A percentile compares a stretch with the other conserved stretches of the same genome.
These are phyloP conservation scores for Primulina eburnea DNA, from an alignment of 257 asterid genomes.

Conservation along the genomic window DNA sequence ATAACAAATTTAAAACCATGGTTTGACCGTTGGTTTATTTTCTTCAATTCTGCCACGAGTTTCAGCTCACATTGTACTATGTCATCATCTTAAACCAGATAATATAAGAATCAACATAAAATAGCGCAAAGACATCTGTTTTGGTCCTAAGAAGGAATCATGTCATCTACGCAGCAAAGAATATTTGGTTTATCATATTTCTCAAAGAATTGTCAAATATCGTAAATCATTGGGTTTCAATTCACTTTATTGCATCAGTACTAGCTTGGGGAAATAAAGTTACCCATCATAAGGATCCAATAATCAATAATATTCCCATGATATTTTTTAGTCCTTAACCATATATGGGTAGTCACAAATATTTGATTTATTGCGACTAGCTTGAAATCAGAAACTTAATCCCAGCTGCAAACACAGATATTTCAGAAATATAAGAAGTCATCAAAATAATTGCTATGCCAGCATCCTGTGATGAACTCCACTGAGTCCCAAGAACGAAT, in stretches of 20 bases:
- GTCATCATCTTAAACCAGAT: conserved; percentile 1
- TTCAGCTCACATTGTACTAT: too few species aligned
- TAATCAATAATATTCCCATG: too few species aligned
- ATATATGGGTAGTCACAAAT: neutral
- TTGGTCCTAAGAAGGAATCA: neutral
- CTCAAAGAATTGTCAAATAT: neutral
- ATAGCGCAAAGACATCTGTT: neutral
- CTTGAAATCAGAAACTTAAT: too few species aligned
- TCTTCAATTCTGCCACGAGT: too few species aligned
- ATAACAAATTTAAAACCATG: neutral
- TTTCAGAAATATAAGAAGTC: neutral
- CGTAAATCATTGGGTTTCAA: neutral
- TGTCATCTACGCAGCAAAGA: neutral
- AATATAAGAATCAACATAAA: conserved; percentile 12
- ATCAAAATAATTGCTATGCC: neutral
- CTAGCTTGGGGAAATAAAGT: neutral
- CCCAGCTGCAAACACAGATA: neutral
- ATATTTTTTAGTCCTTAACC: neutral
- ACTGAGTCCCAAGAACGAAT: neutral
- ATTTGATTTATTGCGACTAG: too few species aligned
- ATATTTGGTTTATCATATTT: neutral
- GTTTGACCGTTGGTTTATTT: too few species aligned
- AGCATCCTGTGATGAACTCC: neutral
- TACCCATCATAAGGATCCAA: neutral
- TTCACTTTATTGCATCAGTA: neutral